phyloP scores from a whole-genome alignment of 1,284 basidiomycete species.

The Coriolopsis trogii region DNA sequence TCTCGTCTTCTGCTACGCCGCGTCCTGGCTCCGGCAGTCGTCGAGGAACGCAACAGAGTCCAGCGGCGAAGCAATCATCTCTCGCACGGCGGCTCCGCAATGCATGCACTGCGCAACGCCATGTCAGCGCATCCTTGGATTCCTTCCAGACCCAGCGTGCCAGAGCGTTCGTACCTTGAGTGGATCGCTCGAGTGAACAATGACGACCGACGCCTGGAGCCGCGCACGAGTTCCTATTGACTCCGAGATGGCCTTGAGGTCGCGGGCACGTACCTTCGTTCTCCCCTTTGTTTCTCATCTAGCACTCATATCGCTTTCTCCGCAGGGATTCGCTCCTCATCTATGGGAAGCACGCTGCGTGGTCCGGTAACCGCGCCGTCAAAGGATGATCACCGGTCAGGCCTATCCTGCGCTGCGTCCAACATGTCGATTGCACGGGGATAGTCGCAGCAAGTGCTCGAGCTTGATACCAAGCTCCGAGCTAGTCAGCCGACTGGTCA shows the following conservation, averaged over 20 bases:
- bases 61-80: no score
- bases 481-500: not conserved
- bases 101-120: no score
- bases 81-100: no score
- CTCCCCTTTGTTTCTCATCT: not conserved
- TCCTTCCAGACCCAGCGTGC: no score
- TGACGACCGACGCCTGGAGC: not conserved
- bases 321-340: slow-evolving; percentile 2
- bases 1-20: not conserved
- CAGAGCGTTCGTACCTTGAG: no score
- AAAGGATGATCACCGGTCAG: not conserved
- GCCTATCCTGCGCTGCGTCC: not conserved
- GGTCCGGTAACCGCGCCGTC: not conserved
- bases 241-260: slow-evolving; percentile 6
- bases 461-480: not conserved
- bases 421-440: not conserved
- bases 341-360: not conserved
- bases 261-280: slow-evolving; percentile 4
- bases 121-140: no score
- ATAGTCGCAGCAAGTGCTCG: not conserved
- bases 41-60: no score
- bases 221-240: not conserved
- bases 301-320: slow-evolving; percentile 1
- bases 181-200: no score
- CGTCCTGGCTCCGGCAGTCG: no score